Evolutionary conservation across 2,329 filamentous ascomycete species (phyloP), one percentile per base, ranked within the genome.

Genomic region (Colletotrichum musae): DNA sequence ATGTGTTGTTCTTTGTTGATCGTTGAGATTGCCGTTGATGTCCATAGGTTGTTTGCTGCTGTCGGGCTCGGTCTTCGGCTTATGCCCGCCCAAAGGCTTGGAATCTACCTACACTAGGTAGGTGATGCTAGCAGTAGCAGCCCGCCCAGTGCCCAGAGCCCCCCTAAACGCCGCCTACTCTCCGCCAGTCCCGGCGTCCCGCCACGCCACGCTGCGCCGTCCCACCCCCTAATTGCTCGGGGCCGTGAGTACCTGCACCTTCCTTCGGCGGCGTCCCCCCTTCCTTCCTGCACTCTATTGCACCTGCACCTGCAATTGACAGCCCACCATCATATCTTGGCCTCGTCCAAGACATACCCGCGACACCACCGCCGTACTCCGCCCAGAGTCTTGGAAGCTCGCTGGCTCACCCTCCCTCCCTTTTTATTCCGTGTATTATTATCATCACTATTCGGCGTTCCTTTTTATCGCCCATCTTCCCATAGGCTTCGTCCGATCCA

Each of bases 181-280:
- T 64, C 52, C 64, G 58, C 64, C 54, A 53, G 60, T 59, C 53
- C 60, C 53, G 53, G 16, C 32, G 65, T 58, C 48, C 60, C 54
- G 48, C 48, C 18, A 59, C 61, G 65, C 65, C 61, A 68, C 54
- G 61, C 65, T 53, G 41, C n/a, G 28, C 43, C 54, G n/a, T 54
- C 32, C 28, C 21, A 24, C 18, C 56, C 53, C 60, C 48, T 59
- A 59, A 54, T 52, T 68, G 43, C 18, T 36, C 16, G 21, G 28
- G 9, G 47, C 45, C 16, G 47, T 18, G 18, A 10, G 47, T 50
- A 50, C n/a, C 47, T 50, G 32, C 32, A 43, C 41, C 41, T 43
- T 5, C 41, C 41, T 36, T 36, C 2, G 32, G 32, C 32, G 32
- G 7, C 32, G 32, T 36, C 32, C 32, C 28, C 28, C 32, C 32